Base-by-base conservation (phyloP, 768 basidiomycete genomes). In the Russula ochroleuca region DNA sequence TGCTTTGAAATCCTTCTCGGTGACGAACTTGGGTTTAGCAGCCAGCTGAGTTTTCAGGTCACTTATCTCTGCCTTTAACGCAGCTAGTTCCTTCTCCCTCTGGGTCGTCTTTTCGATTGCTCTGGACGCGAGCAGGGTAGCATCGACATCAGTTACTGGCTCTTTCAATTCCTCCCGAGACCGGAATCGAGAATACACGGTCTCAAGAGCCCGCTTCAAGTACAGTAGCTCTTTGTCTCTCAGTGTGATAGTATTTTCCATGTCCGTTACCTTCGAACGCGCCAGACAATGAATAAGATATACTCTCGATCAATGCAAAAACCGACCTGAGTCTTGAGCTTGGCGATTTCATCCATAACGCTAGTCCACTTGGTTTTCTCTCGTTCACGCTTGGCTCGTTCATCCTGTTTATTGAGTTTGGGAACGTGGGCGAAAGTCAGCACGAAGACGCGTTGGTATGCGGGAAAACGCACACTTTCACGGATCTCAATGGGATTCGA, bases 141-240 rank as follows among this genome's bases (percentile, higher is more conserved):
- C 81, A 68, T 92, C 88, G 53, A 87, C 71, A 54, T 84, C 83
- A 0, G 78, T 74, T 53, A 73, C 78, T 49, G 78, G 78, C 55
- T 82, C 80, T 50, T 79, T 75, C 28, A 70, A 70, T 69, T 86
- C 84, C 69, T 83, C 82, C 49, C 82, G 74, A 6, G 82, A 78
- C 6, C 81, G 78, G 72, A 94, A 88, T n/a, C 89, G 81, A 13
- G 86, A 86, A 73, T 92, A 92, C 5, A 95, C 88, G 8, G 90
- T 88, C 73, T 94, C 91, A 41, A 97, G 77, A n/a, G 92, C 89
- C 15, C 88, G 86, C 70, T 92, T 92, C 43, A 94, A 80, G 69
- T 87, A 90, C 0, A 80, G 67, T 38, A 88, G 79, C 61, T 94
- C 89, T 70, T 92, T 93, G 66, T 88, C 83, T 70, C 86, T 88